Conservation (phyloP, 805 yeast species). For the Yarrowia deformans region DNA sequence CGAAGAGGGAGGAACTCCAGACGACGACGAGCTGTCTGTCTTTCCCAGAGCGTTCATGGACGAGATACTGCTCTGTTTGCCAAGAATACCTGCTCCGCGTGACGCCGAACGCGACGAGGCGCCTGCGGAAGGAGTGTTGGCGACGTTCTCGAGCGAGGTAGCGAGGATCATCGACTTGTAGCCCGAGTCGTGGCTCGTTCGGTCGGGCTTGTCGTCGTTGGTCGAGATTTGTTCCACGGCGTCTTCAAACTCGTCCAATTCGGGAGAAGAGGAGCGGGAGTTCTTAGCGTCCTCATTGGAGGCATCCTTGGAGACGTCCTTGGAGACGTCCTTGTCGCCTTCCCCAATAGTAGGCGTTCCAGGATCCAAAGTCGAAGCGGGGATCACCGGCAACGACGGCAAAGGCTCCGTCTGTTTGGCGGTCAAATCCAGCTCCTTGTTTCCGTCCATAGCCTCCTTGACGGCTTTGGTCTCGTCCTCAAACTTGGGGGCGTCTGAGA, state of each 20-base stretch:
- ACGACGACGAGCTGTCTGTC: slow-evolving; percentile 6
- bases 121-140: slow-evolving; percentile 4
- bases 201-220: slow-evolving; percentile 23
- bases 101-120: slow-evolving; percentile 20
- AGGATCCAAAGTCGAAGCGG: background rate
- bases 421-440: background rate
- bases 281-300: background rate
- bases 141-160: slow-evolving; percentile 41
- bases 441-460: background rate
- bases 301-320: background rate
- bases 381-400: slow-evolving; percentile 10
- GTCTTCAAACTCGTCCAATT: slow-evolving; percentile 24
- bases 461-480: background rate
- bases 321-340: no score
- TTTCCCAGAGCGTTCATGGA: slow-evolving; percentile 30
- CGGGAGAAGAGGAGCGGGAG: slow-evolving; percentile 4
- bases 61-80: slow-evolving; percentile 24
- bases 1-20: background rate
- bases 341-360: background rate
- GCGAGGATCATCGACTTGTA: slow-evolving; percentile 42
- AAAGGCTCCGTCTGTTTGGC: slow-evolving; percentile 17
- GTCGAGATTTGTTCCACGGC: slow-evolving; percentile 17
- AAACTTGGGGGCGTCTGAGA: background rate
- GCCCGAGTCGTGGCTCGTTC: slow-evolving; percentile 15
- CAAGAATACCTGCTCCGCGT: background rate